phyloP scores from a whole-genome alignment of 2,329 filamentous ascomycete genomes.

The Monosporascus sp. region DNA sequence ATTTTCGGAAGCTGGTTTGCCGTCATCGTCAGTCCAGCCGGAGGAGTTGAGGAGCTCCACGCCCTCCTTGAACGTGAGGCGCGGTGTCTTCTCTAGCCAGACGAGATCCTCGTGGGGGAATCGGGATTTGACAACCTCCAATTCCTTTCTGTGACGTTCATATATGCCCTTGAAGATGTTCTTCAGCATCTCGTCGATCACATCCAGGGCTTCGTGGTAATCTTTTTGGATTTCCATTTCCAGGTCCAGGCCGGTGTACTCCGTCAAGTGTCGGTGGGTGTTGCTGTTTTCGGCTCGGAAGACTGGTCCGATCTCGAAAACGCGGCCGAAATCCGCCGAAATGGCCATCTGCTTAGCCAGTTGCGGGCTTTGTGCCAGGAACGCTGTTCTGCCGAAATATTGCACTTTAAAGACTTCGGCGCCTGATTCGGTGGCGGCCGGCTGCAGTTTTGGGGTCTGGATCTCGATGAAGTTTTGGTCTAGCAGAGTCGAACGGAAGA shows the following conservation, averaged over 20 bases:
- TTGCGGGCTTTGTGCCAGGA: slow-evolving; percentile 87
- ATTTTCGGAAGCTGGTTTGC: slow-evolving; percentile 61
- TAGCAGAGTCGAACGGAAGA: slow-evolving; percentile 74
- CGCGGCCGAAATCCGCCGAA: slow-evolving; percentile 79
- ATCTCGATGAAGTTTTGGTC: slow-evolving; percentile 82
- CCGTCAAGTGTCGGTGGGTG: slow-evolving; percentile 88
- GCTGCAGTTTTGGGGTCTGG: slow-evolving; percentile 87
- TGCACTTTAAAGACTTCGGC: slow-evolving; percentile 88
- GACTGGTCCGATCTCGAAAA: slow-evolving; percentile 85
- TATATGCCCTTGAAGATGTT: slow-evolving; percentile 70
- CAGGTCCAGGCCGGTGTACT: slow-evolving; percentile 88
- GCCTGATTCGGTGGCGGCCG: slow-evolving; percentile 84
- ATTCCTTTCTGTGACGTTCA: slow-evolving; percentile 59
- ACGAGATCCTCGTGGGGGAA: slow-evolving; percentile 84
- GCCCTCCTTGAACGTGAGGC: slow-evolving; percentile 74
- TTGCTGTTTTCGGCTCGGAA: slow-evolving; percentile 96
- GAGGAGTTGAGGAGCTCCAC: slow-evolving; percentile 75
- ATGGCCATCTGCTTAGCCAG: slow-evolving; percentile 91
- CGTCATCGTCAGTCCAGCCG: slow-evolving; percentile 72
- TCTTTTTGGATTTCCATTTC: slow-evolving; percentile 89
- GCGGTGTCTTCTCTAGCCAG: slow-evolving; percentile 79
- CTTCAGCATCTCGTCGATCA: slow-evolving; percentile 78
- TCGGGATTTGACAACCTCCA: slow-evolving; percentile 73
- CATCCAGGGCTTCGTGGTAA: slow-evolving; percentile 79
- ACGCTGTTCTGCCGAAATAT: slow-evolving; percentile 84